phyloP scores from a whole-genome alignment of 352 stramenopile genomes.

The Globisporangium nagaii region DNA sequence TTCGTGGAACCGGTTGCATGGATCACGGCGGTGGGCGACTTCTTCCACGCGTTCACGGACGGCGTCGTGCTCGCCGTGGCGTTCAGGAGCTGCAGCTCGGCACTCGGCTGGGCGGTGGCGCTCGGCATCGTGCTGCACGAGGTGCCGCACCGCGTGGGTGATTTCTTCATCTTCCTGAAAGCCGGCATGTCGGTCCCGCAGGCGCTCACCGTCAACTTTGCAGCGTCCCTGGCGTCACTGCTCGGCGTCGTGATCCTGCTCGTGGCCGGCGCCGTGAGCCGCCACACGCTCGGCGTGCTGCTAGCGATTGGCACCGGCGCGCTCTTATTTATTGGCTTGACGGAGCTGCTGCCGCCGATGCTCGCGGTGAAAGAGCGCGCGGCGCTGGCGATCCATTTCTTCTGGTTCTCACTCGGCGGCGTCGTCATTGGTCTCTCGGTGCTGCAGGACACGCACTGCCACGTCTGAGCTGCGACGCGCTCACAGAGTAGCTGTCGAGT shows the following conservation, averaged over 20 bases:
- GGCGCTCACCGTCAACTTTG: conserved; percentile 14
- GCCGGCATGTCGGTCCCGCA: conserved; percentile 12
- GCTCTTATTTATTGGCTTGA: conserved; percentile 10
- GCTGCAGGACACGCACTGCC: conserved; percentile 13
- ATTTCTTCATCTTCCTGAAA: conserved; percentile 23
- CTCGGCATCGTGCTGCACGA: conserved; percentile 20
- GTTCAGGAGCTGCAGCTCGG: conserved; percentile 18
- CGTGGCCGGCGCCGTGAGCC: not conserved
- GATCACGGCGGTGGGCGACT: conserved; percentile 22
- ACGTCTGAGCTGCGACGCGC: no score
- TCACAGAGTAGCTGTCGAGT: no score
- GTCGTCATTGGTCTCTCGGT: conserved; percentile 11
- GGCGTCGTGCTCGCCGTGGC: conserved; percentile 17
- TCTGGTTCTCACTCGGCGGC: conserved; percentile 14
- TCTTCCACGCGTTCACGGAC: conserved; percentile 21
- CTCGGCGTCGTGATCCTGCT: conserved; percentile 13
- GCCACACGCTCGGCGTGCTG: not conserved
- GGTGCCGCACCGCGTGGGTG: conserved; percentile 17
- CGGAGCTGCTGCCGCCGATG: conserved; percentile 11
- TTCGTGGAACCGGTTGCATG: conserved; percentile 16
- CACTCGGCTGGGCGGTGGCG: conserved; percentile 17
- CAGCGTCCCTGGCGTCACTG: conserved; percentile 13
- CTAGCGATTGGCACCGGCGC: not conserved
- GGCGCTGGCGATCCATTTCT: conserved; percentile 3
- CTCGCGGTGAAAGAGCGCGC: conserved; percentile 8